These are phyloP conservation scores for Cordyceps sp. DNA, from an alignment of 2,329 filamentous ascomycete genomes.

Conservation along the genomic window DNA sequence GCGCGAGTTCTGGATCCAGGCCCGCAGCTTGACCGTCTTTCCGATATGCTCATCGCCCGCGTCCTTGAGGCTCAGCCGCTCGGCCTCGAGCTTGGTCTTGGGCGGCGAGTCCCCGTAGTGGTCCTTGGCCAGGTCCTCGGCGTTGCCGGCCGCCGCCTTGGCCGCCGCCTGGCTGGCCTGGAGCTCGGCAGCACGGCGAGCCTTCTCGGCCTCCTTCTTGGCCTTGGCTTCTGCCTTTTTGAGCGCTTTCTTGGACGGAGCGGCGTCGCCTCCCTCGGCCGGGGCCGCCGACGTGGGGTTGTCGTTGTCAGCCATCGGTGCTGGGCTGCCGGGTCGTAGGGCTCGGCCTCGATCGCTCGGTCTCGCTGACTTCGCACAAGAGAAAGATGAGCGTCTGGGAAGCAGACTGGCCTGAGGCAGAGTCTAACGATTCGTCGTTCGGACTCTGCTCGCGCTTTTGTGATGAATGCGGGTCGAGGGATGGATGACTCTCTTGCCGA, in stretches of 20 bases:
- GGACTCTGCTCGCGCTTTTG: no score
- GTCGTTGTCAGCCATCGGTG: constrained; percentile 3
- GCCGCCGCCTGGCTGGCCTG: constrained; percentile 55
- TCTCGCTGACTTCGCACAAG: no score
- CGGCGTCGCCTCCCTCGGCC: constrained; percentile 1
- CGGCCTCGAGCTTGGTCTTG: constrained; percentile 38
- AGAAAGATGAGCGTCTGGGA: neutral
- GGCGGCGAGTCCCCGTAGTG: constrained; percentile 62
- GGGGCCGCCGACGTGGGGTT: neutral
- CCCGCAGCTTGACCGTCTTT: constrained; percentile 59
- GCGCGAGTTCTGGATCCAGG: constrained; percentile 73
- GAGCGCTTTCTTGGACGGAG: constrained; percentile 43
- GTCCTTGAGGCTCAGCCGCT: constrained; percentile 42
- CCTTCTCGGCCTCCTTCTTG: constrained; percentile 75
- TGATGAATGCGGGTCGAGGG: no score
- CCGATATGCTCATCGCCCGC: constrained; percentile 50
- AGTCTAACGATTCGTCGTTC: no score
- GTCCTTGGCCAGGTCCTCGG: constrained; percentile 53
- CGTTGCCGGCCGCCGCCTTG: constrained; percentile 46
- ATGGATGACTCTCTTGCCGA: no score
- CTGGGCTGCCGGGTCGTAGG: no score
- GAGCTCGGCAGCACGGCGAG: constrained; percentile 53
- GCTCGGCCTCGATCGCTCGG: no score
- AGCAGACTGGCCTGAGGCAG: no score
- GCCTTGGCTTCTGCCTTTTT: constrained; percentile 80